A percentile compares a stretch with the other conserved stretches of the same genome.
Evolutionary conservation across 768 basidiomycete species (phyloP).

Genomic region (Tephrocybe sp.): DNA sequence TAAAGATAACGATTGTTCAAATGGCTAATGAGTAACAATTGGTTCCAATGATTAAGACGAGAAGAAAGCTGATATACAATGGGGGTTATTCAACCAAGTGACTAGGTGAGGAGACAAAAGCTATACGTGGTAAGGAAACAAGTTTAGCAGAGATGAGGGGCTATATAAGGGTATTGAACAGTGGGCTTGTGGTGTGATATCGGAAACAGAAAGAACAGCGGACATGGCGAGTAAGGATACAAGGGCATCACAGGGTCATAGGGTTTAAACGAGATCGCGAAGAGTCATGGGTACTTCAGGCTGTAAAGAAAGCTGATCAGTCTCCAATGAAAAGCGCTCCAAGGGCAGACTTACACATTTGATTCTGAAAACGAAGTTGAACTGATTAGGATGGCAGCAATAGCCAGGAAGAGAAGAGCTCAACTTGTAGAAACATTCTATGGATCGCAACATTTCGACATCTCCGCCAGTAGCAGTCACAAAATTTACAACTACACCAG

Average conservation of each 20-base stretch:
- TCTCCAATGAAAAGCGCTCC: not conserved
- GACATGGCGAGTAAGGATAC: conserved; percentile 71
- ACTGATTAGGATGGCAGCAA: too few relatives aligned
- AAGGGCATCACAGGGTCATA: conserved; percentile 53
- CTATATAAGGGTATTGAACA: conserved; percentile 74
- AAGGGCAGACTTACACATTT: conserved; percentile 72
- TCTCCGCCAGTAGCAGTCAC: conserved; percentile 97
- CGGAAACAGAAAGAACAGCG: conserved; percentile 32
- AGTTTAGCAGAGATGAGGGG: conserved; percentile 40
- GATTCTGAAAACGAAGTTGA: conserved; percentile 52
- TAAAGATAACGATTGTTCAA: conserved; percentile 72
- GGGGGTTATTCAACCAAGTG: conserved; percentile 40
- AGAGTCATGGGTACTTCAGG: conserved; percentile 91
- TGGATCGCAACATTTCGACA: conserved; percentile 96
- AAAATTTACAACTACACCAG: conserved; percentile 94
- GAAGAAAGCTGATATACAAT: conserved; percentile 69
- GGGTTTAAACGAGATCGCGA: conserved; percentile 78
- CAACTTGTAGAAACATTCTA: conserved; percentile 98
- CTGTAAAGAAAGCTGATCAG: conserved; percentile 36
- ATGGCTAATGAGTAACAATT: conserved; percentile 47
- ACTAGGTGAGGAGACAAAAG: conserved; percentile 19
- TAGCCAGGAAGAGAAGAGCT: too few relatives aligned
- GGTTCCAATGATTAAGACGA: conserved; percentile 40
- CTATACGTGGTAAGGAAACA: conserved; percentile 60
- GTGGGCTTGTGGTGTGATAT: conserved; percentile 50